phyloP scores from a whole-genome alignment of 768 basidiomycete species.

The Trametes villosa region DNA sequence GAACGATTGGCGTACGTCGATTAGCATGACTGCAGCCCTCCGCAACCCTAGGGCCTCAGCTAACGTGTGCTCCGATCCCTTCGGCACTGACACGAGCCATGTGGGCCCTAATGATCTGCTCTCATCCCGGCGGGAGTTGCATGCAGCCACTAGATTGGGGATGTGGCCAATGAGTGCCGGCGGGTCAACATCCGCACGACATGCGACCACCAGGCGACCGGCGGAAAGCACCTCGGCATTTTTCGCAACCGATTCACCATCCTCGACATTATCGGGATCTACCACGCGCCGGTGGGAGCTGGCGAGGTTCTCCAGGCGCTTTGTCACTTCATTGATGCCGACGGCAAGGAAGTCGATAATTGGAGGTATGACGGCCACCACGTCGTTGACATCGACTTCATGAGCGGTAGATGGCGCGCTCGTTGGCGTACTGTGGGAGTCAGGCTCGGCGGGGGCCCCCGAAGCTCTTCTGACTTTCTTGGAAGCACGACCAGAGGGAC shows the following conservation, averaged over 20 bases:
- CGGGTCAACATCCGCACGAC: slow-evolving; percentile 76
- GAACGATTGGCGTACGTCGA: slow-evolving; percentile 53
- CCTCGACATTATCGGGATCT: not conserved
- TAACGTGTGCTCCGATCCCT: slow-evolving; percentile 64
- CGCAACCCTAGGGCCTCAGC: slow-evolving; percentile 67
- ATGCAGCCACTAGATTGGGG: slow-evolving; percentile 76
- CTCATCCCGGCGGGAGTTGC: slow-evolving; percentile 54
- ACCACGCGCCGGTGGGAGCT: slow-evolving; percentile 24
- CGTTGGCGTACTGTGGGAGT: not conserved
- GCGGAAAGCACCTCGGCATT: not conserved
- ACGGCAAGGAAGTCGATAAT: slow-evolving; percentile 54
- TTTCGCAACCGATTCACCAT: not conserved
- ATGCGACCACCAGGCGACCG: slow-evolving; percentile 60
- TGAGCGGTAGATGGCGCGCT: not conserved
- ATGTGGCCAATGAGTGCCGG: slow-evolving; percentile 73
- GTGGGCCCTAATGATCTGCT: slow-evolving; percentile 34
- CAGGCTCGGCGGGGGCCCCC: not conserved
- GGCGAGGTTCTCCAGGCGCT: slow-evolving; percentile 65
- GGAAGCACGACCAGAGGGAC: not conserved
- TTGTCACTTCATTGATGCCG: slow-evolving; percentile 86
- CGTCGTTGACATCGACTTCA: not conserved
- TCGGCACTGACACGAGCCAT: slow-evolving; percentile 66
- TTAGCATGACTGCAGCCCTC: slow-evolving; percentile 65
- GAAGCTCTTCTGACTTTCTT: not conserved
- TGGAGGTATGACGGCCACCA: not conserved